A percentile compares a stretch with the other conserved stretches of the same genome.
Conservation (phyloP, 768 basidiomycete genomes). For the Hygrocybe punicea region DNA sequence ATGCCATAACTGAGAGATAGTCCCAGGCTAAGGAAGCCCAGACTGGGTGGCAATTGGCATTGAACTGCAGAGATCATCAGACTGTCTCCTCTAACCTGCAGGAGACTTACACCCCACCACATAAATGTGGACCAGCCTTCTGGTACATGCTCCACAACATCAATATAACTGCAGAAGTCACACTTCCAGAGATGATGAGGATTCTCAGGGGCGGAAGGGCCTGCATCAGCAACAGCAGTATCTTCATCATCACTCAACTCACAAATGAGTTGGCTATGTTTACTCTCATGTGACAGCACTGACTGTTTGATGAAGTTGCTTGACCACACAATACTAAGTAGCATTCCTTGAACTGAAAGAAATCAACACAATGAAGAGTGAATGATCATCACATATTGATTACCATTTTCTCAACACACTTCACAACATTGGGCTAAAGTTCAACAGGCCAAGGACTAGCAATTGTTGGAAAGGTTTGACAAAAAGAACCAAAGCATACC, state of each 20-base stretch:
- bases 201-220: neutral
- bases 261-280: neutral
- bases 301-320: no score
- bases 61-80: constrained; percentile 14
- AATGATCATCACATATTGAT: constrained; percentile 1
- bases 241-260: no score
- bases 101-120: constrained; percentile 38
- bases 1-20: constrained; percentile 39
- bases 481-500: constrained; percentile 12
- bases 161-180: constrained; percentile 25
- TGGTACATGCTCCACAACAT: constrained; percentile 9
- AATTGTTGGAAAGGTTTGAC: neutral
- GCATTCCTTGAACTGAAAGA: no score
- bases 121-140: constrained; percentile 19
- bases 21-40: constrained; percentile 39
- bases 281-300: no score
- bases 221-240: no score
- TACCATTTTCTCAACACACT: constrained; percentile 17
- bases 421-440: constrained; percentile 13
- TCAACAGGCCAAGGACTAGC: constrained; percentile 25
- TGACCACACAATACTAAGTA: no score
- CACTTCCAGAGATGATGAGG: constrained; percentile 12
- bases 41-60: constrained; percentile 26
- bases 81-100: neutral
- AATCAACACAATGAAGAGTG: neutral